These are phyloP conservation scores for Aaosphaeria arxii DNA, from an alignment of 2,329 filamentous ascomycete genomes.

Conservation along the genomic window DNA sequence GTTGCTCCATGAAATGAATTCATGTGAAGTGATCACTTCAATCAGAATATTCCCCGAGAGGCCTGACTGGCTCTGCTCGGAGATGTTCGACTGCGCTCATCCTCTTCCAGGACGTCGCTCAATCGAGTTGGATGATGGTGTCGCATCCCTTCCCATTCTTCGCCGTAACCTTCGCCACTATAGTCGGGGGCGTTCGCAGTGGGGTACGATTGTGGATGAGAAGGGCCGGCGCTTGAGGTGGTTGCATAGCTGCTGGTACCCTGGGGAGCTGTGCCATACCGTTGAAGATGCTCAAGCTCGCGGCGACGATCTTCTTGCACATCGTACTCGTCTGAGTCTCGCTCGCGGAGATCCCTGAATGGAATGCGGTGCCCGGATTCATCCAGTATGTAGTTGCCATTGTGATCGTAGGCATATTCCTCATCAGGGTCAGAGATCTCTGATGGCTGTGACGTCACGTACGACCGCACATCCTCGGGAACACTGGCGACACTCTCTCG, in stretches of 20 bases:
- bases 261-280: slow-evolving; percentile 40
- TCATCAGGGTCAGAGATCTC: slow-evolving; percentile 35
- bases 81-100: slow-evolving; percentile 37
- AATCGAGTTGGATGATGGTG: slow-evolving; percentile 39
- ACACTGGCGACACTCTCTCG: slow-evolving; percentile 17
- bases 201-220: slow-evolving; percentile 16
- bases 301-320: slow-evolving; percentile 49
- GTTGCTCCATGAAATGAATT: too few relatives aligned
- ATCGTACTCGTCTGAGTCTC: slow-evolving; percentile 53
- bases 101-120: slow-evolving; percentile 40
- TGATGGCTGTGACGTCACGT: slow-evolving; percentile 32
- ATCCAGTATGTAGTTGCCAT: slow-evolving; percentile 37
- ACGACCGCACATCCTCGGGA: slow-evolving; percentile 35
- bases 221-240: slow-evolving; percentile 20
- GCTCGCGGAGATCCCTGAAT: slow-evolving; percentile 28
- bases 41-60: slow-evolving; percentile 13
- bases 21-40: too few relatives aligned
- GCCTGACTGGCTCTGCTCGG: slow-evolving; percentile 36
- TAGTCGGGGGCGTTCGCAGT: slow-evolving; percentile 28
- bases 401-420: slow-evolving; percentile 35
- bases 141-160: slow-evolving; percentile 36
- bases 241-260: slow-evolving; percentile 27
- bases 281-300: slow-evolving; percentile 47
- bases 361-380: slow-evolving; percentile 33
- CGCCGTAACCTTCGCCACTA: slow-evolving; percentile 35